A percentile compares a stretch with the other conserved stretches of the same genome.
Conservation (phyloP, 2,329 filamentous ascomycete species). For the Alternaria infectoria region DNA sequence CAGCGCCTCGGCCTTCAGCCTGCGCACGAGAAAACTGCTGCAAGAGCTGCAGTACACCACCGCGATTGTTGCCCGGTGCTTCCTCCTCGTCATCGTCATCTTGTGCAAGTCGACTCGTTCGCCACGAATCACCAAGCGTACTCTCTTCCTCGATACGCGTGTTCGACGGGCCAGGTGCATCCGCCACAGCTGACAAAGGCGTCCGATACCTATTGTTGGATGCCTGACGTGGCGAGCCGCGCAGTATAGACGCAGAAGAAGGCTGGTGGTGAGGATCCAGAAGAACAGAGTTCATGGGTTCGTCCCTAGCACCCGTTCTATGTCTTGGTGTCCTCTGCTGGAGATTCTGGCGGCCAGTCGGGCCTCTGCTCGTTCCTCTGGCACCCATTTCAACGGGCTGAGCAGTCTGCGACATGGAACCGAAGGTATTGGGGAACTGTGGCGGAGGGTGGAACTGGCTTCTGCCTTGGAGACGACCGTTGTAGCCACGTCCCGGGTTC, state of each 20-base stretch:
- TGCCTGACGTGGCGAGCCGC: slow-evolving; percentile 54
- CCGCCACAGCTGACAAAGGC: slow-evolving; percentile 30
- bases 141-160: slow-evolving; percentile 58
- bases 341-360: slow-evolving; percentile 26
- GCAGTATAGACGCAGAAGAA: slow-evolving; percentile 55
- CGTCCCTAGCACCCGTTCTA: slow-evolving; percentile 44
- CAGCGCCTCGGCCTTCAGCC: slow-evolving; percentile 54
- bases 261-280: slow-evolving; percentile 80
- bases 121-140: slow-evolving; percentile 67
- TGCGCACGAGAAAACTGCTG: slow-evolving; percentile 72
- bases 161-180: slow-evolving; percentile 11
- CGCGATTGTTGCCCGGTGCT: slow-evolving; percentile 50
- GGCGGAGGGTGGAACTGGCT: slow-evolving; percentile 75
- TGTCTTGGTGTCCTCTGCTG: slow-evolving; percentile 35
- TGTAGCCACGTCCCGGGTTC: slow-evolving; percentile 44
- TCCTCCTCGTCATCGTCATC: slow-evolving; percentile 59
- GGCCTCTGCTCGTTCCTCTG: slow-evolving; percentile 37
- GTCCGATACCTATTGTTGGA: slow-evolving; percentile 54
- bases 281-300: slow-evolving; percentile 74
- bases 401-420: slow-evolving; percentile 51
- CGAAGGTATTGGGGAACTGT: slow-evolving; percentile 71
- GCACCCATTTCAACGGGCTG: slow-evolving; percentile 55
- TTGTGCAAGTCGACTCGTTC: slow-evolving; percentile 49
- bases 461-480: slow-evolving; percentile 9
- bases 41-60: slow-evolving; percentile 68